Evolutionary conservation across 352 stramenopile genomes (phyloP), one percentile per base, ranked within the genome.

Genomic region (Pythium grandisporangium): DNA sequence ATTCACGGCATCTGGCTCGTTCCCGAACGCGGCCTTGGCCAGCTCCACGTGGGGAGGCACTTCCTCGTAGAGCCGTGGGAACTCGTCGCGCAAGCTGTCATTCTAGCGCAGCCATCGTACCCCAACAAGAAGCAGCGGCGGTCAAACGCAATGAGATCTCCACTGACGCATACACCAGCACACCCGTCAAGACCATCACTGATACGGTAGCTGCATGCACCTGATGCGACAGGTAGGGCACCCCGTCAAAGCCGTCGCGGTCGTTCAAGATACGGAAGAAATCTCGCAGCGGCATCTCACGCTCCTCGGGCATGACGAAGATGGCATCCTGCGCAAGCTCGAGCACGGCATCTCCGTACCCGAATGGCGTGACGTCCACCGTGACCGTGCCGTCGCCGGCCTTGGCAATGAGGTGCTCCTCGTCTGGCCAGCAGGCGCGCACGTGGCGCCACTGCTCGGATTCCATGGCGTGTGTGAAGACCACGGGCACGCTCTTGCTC

Each of bases 1-100:
- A 74, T 99, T 99, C 10, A 98, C 75, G 1, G 80, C 80, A 51
- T 93, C 80, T 1, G 80, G 76, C 14, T 81, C 61, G 35, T 90
- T 90, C 5, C 75, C 80, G 27, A 93, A 91, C 11, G 71, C 65
- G 40, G 87, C 66, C 6, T 76, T 54, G 0, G 66, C 72, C 14
- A 91, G 52, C 11, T 55, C 45, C 16, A 91, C 51, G 24, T 50
- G 76, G n/a, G 70, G 40, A 11, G 77, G 76, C 13, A 91, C 70
- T 10, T 91, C 68, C 4, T 66, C 45, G 30, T 78, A 80, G 10
- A 93, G 53, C 8, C 25, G 55, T 11, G 77, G 75, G 26, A 91
- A 81, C 48, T 89, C 61, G 0, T 79, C 64, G 13, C 80, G 68
- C 27, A 90, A 55, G 30, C 71, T 87, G 43, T 91, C 80, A 32